A percentile compares a stretch with the other conserved stretches of the same genome.
These are phyloP conservation scores for Aspergillus ochraceoroseus DNA, from an alignment of 2,329 filamentous ascomycete genomes.

Conservation along the genomic window DNA sequence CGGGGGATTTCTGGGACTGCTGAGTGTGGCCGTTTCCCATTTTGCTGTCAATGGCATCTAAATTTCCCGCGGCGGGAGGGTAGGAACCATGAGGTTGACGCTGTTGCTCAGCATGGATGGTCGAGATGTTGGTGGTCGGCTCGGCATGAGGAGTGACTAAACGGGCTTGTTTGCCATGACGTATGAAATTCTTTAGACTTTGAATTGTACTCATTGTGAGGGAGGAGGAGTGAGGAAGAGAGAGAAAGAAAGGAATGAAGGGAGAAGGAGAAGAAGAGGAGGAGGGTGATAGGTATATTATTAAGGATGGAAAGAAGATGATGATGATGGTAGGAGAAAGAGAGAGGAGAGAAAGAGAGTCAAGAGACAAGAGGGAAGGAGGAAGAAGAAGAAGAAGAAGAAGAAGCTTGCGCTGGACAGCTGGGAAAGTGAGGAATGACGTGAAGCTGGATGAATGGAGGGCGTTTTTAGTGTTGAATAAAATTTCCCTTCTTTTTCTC, in stretches of 20 bases:
- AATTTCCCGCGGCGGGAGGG: constrained; percentile 54
- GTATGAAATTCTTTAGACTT: constrained; percentile 96
- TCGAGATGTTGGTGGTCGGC: constrained; percentile 59
- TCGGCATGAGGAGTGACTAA: constrained; percentile 57
- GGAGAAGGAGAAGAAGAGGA: constrained; percentile 3
- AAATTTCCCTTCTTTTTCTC: constrained; percentile 1
- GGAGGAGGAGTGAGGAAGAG: constrained; percentile 5
- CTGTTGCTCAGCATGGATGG: constrained; percentile 61
- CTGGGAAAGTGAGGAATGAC: constrained; percentile 4
- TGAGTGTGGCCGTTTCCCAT: constrained; percentile 61
- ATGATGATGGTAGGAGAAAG: neutral
- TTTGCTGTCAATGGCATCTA: constrained; percentile 58
- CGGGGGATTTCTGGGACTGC: constrained; percentile 45
- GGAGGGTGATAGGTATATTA: neutral
- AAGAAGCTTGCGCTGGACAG: neutral
- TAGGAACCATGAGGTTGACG: constrained; percentile 47
- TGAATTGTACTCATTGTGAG: constrained; percentile 68
- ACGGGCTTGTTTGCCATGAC: constrained; percentile 93
- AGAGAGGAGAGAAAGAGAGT: neutral
- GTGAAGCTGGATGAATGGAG: constrained; percentile 6
- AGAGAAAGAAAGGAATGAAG: constrained; percentile 6
- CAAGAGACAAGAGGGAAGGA: constrained; percentile 5
- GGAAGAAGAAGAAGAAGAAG: constrained; percentile 3
- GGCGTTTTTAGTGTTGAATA: too few species aligned
- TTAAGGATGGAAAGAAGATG: constrained; percentile 1